Percentiles rank a stretch among this genome's conserved stretches.
These are phyloP conservation scores for Tympanopsis confertula DNA, from an alignment of 2,329 filamentous ascomycete species.

Conservation along the genomic window DNA sequence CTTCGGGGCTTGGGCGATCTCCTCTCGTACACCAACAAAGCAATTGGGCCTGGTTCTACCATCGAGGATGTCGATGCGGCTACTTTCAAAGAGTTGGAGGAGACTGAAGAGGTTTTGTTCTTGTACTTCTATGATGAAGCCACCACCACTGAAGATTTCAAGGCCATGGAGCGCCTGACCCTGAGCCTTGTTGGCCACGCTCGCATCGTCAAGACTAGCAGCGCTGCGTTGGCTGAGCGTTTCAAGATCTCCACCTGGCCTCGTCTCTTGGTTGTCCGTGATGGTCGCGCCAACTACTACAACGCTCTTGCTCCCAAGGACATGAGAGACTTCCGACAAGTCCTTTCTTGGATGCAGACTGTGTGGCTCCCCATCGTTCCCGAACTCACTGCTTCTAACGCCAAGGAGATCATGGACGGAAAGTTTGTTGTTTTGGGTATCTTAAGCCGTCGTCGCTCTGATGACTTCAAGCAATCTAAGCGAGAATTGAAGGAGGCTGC, in stretches of 20 bases:
- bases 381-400: slow-evolving; percentile 82
- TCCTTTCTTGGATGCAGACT: slow-evolving; percentile 86
- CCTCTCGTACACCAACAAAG: slow-evolving; percentile 74
- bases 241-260: slow-evolving; percentile 98
- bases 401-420: slow-evolving; percentile 86
- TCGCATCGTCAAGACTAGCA: slow-evolving; percentile 83
- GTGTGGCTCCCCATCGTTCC: slow-evolving; percentile 95
- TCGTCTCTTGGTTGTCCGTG: slow-evolving; percentile 77
- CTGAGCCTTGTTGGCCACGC: slow-evolving; percentile 83
- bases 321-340: slow-evolving; percentile 75
- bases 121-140: slow-evolving; percentile 96
- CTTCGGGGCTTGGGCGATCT: slow-evolving; percentile 87
- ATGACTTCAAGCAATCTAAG: slow-evolving; percentile 67
- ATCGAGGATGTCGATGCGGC: slow-evolving; percentile 71
- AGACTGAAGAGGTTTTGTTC: slow-evolving; percentile 92
- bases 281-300: slow-evolving; percentile 84
- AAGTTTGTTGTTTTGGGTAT: slow-evolving; percentile 92
- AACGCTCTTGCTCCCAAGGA: slow-evolving; percentile 75
- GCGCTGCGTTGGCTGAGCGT: slow-evolving; percentile 60
- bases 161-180: slow-evolving; percentile 73
- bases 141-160: slow-evolving; percentile 84
- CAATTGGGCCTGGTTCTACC: slow-evolving; percentile 64
- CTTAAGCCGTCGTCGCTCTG: slow-evolving; percentile 66
- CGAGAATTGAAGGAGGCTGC: slow-evolving; percentile 92
- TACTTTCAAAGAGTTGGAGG: slow-evolving; percentile 70